These are phyloP conservation scores for Chaetomium sp. DNA, from an alignment of 2,329 filamentous ascomycete species.

Conservation along the genomic window DNA sequence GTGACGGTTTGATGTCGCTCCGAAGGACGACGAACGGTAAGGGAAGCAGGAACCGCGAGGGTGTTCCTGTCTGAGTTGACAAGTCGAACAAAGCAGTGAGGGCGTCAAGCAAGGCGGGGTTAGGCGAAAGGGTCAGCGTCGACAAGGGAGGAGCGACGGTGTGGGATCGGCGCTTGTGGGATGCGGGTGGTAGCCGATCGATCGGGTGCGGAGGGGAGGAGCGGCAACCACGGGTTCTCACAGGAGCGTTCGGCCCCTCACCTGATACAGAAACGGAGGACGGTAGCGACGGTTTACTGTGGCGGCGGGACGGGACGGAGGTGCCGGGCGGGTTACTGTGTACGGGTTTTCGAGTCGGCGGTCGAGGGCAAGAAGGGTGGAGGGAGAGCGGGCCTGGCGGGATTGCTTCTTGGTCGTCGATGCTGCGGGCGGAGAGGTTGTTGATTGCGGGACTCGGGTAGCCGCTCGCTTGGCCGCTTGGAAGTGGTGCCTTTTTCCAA, in stretches of 20 bases:
- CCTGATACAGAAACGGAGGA: neutral
- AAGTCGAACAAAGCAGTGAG: neutral
- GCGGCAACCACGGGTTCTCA: neutral
- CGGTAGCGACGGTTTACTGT: neutral
- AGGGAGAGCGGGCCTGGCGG: conserved; percentile 1
- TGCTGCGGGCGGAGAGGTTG: conserved; percentile 28
- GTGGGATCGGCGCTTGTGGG: conserved; percentile 10
- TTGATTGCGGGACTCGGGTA: conserved; percentile 31
- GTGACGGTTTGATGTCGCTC: conserved; percentile 1
- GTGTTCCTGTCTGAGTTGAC: conserved; percentile 15
- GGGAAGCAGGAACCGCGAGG: conserved; percentile 15
- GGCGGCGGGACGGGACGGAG: neutral
- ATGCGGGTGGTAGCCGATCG: conserved; percentile 15
- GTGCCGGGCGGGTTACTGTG: neutral
- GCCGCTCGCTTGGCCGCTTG: conserved; percentile 31
- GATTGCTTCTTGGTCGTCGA: conserved; percentile 19
- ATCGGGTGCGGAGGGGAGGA: conserved; percentile 14
- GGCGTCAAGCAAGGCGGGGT: neutral
- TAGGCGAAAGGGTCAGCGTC: conserved; percentile 11
- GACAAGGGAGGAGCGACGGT: conserved; percentile 13
- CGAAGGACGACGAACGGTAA: conserved; percentile 1
- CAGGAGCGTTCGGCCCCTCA: neutral
- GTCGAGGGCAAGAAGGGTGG: neutral
- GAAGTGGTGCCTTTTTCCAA: conserved; percentile 25
- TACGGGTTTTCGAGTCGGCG: neutral